Base-by-base conservation (phyloP, 306 rosid genomes). In the Casuarina equisetifolia region DNA sequence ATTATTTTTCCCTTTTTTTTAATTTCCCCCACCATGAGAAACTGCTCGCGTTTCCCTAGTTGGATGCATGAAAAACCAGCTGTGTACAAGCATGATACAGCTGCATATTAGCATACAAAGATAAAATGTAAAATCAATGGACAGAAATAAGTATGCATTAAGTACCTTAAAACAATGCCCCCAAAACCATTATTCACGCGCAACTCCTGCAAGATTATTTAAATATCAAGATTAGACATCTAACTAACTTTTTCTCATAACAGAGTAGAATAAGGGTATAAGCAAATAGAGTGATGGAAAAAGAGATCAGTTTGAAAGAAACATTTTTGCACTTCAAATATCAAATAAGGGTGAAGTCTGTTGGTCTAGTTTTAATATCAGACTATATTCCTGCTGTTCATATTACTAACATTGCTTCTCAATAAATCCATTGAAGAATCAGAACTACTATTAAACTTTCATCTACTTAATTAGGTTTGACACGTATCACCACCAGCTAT, bases 121-220 rank as follows among this genome's bases (percentile, higher is more conserved):
- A 70, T 42, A 70, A 77, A 76, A 58, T 9, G 42, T 25, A 38
- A 19, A 69, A 69, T 69, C 61, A 45, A 40, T 71, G 1, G 20
- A 75, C 46, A 63, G 49, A 36, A 52, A 55, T 35, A 73, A 62
- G 53, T 50, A 72, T 42, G 70, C 36, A 72, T 67, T 6, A 51
- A 45, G 55, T 89, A 92, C 98, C 97, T 95, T 84, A 95, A 83
- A 76, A 85, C 91, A 84, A 95, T 79, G 77, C 97, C 97, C 72
- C 97, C 98, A 85, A 95, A 95, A 62, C 98, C 98, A 86, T 80
- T 91, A 83, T 64, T 95, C 73, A 95, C 91, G 32, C 97, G 97
- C 81, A 95, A 88, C 81, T 90, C 98, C 97, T 95, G 97, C 87
- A 92, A 76, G 79, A 64, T 44, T 73, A 50, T 82, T 42, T 58